Evolutionary conservation across 306 rosid genomes (phyloP), one percentile per base, ranked within the genome.

Genomic region (Coriaria nepalensis): DNA sequence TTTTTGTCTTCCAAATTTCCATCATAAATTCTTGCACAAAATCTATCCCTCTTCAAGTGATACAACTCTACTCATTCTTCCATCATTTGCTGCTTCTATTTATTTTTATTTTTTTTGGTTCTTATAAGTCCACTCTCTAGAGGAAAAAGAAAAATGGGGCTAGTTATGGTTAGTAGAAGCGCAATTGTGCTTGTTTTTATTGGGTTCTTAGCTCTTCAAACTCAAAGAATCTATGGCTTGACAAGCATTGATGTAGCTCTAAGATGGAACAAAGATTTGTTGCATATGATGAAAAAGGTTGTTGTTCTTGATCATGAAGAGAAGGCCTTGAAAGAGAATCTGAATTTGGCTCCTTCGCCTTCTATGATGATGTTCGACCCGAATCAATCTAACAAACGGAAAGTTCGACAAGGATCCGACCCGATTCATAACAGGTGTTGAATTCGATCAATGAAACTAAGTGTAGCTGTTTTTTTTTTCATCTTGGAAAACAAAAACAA

Each of bases 401-500:
- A 49, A 55, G 60, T 55, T 14, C 42, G 43, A 49, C 42, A 55
- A 55, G 60, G 60, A 55, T 55, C 60, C 7, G 60, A 55, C 49
- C 60, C 60, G 6, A 55, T 55, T 43, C 60, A 55, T 49, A 55
- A 55, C 60, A 51, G 43, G 20, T 33, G 37, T 9, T 48, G 35
- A 33, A 36, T 9, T 48, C 9, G 36, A 29, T 37, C 7, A 33
- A 9, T 9, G 2, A 7, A 10, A 8, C 2, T 20, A 20, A 1
- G 29, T 20, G 29, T 20, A 20, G 29, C 29, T 20, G 29, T 20
- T 20, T 20, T 20, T 20, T 20, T 20, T n/a, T n/a, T n/a, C n/a
- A n/a, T n/a, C n/a, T n/a, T n/a, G n/a, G n/a, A n/a, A n/a, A n/a
- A n/a, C n/a, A n/a, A n/a, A n/a, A n/a, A n/a, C n/a, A n/a, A n/a